A percentile compares a stretch with the other conserved stretches of the same genome.
These are phyloP conservation scores for Trapa incisa DNA, from an alignment of 345 rosid genomes.

Conservation along the genomic window DNA sequence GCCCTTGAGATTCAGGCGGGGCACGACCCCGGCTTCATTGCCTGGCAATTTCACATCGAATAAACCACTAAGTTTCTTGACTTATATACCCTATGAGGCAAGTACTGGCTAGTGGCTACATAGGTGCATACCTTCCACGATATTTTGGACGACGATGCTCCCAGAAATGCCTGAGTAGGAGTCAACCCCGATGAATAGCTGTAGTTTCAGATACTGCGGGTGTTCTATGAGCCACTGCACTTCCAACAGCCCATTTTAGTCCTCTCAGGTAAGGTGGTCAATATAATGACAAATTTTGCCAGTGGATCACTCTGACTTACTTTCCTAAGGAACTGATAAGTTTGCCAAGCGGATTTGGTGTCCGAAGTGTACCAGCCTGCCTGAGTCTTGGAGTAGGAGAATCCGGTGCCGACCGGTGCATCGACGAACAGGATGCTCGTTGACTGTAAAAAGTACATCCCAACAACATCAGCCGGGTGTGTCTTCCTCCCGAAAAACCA, in stretches of 20 bases:
- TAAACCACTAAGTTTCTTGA: not conserved
- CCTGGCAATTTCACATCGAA: constrained; percentile 8
- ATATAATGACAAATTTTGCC: not conserved
- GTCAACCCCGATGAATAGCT: constrained; percentile 24
- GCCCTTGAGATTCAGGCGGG: constrained; percentile 21
- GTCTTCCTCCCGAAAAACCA: not conserved
- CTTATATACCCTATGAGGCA: no score
- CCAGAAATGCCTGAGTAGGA: constrained; percentile 24
- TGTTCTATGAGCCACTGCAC: constrained; percentile 26
- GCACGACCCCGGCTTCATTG: constrained; percentile 10
- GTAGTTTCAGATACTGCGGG: constrained; percentile 12
- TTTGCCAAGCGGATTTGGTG: constrained; percentile 14
- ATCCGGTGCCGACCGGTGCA: constrained; percentile 33
- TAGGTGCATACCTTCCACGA: constrained; percentile 8
- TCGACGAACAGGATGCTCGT: constrained; percentile 28
- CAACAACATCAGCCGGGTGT: not conserved
- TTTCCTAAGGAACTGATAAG: constrained; percentile 18
- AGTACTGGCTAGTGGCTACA: no score
- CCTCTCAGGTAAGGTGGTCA: not conserved
- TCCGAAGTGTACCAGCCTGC: constrained; percentile 16
- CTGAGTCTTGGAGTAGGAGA: constrained; percentile 22
- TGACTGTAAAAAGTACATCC: constrained; percentile 8
- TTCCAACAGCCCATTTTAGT: not conserved
- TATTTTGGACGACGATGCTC: constrained; percentile 12
- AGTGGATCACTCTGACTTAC: constrained; percentile 10